These are phyloP conservation scores for Phytophthora cryptogea DNA, from an alignment of 352 stramenopile genomes.

Conservation along the genomic window DNA sequence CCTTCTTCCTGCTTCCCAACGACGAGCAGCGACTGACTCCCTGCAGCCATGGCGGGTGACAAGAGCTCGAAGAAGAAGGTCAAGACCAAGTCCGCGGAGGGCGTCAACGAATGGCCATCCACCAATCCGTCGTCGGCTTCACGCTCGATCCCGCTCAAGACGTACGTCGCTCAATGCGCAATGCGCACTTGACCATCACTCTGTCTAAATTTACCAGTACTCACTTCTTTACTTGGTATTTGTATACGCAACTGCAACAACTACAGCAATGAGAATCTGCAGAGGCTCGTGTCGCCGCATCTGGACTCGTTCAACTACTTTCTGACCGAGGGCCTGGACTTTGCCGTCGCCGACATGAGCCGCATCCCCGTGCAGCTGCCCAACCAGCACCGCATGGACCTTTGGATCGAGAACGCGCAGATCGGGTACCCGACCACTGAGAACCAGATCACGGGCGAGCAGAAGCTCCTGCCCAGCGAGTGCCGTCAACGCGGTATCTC, in stretches of 20 bases:
- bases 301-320: conserved; percentile 99
- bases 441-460: conserved; percentile 84
- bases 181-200: conserved; percentile 24
- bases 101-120: conserved; percentile 68
- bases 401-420: conserved; percentile 95
- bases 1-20: neutral
- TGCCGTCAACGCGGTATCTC: conserved; percentile 96
- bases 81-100: conserved; percentile 21
- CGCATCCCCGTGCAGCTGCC: conserved; percentile 91
- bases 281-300: conserved; percentile 95
- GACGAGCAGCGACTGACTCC: conserved; percentile 2
- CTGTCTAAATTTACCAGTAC: conserved; percentile 3
- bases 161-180: conserved; percentile 37
- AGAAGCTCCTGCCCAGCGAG: conserved; percentile 92
- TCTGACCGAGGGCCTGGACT: conserved; percentile 92
- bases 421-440: conserved; percentile 89
- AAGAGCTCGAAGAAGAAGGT: conserved; percentile 58
- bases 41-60: conserved; percentile 44
- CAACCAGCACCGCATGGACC: conserved; percentile 79
- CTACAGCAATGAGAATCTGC: conserved; percentile 74
- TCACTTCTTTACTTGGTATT: conserved; percentile 12
- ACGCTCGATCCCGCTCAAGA: conserved; percentile 71
- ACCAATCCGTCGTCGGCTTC: conserved; percentile 83
- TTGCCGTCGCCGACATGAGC: conserved; percentile 92
- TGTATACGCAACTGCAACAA: conserved; percentile 16